Conservation (phyloP, 2,329 filamentous ascomycete species). For the Fusarium cicatricum region DNA sequence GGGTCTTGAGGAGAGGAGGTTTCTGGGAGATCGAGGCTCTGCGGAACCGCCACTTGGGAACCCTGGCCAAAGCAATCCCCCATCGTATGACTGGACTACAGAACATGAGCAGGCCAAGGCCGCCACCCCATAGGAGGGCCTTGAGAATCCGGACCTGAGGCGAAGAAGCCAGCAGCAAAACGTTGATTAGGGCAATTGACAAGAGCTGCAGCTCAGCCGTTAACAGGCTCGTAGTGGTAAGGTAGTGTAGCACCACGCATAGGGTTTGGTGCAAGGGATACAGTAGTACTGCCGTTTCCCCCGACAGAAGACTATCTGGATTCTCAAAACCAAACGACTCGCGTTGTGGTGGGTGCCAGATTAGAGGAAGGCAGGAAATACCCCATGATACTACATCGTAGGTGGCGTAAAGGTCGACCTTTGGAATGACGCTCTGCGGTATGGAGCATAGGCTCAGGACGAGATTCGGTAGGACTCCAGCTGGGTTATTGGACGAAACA, state of each 20-base stretch:
- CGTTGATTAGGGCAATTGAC: conserved; percentile 81
- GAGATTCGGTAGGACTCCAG: conserved; percentile 77
- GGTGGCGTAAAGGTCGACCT: conserved; percentile 62
- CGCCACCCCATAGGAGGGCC: conserved; percentile 84
- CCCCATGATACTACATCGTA: conserved; percentile 81
- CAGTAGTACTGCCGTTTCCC: conserved; percentile 70
- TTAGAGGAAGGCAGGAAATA: conserved; percentile 74
- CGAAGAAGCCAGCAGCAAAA: conserved; percentile 78
- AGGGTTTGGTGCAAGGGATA: conserved; percentile 87
- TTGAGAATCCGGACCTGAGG: conserved; percentile 88
- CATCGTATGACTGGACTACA: conserved; percentile 80
- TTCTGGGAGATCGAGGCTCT: conserved; percentile 55
- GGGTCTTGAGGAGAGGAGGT: conserved; percentile 49
- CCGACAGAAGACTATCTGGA: conserved; percentile 49
- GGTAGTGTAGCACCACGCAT: conserved; percentile 75
- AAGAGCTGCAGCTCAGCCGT: conserved; percentile 88
- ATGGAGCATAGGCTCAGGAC: conserved; percentile 82
- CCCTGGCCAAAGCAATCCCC: conserved; percentile 85
- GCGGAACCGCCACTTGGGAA: conserved; percentile 90
- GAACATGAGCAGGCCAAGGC: conserved; percentile 75
- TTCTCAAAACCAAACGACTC: conserved; percentile 48
- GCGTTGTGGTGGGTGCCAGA: conserved; percentile 38
- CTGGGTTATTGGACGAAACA: conserved; percentile 68
- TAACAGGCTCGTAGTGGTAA: conserved; percentile 89
- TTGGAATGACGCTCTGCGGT: conserved; percentile 76